Evolutionary conservation across 371 early-diverging fungal species (phyloP).

Genomic region (Mucor circinelloides): DNA sequence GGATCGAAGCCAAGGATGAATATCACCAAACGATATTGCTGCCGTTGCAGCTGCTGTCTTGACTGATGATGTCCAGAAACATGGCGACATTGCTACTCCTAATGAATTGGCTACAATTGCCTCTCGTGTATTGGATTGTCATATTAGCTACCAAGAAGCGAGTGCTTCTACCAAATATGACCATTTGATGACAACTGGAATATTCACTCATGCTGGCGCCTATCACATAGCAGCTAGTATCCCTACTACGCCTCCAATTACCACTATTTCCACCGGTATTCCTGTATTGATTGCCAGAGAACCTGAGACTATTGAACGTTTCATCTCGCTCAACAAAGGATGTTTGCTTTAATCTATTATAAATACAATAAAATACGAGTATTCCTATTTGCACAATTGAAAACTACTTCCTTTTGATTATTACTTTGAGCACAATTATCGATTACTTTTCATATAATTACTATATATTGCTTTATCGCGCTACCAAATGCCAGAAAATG

Average conservation of each 20-base stretch:
- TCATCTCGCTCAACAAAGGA: neutral
- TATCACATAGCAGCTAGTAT: neutral
- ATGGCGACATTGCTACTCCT: conserved; percentile 7
- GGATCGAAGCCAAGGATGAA: conserved; percentile 21
- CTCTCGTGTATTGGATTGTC: conserved; percentile 9
- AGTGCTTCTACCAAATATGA: neutral
- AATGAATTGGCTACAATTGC: conserved; percentile 7
- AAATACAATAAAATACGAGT: too few species aligned
- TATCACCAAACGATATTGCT: conserved; percentile 31
- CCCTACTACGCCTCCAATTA: neutral
- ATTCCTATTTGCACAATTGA: too few species aligned
- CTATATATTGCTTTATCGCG: too few species aligned
- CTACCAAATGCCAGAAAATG: too few species aligned
- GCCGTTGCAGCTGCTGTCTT: conserved; percentile 23
- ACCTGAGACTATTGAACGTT: neutral
- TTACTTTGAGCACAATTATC: too few species aligned
- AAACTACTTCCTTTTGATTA: too few species aligned
- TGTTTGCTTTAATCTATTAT: too few species aligned
- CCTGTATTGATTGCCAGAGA: neutral
- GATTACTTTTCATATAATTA: too few species aligned
- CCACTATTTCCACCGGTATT: neutral
- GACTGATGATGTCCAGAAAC: conserved; percentile 23
- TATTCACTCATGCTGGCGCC: neutral
- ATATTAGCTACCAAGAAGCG: conserved; percentile 8
- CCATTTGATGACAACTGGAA: neutral